Conservation (phyloP, 768 basidiomycete species). For the Hysterangium stoloniferum region DNA sequence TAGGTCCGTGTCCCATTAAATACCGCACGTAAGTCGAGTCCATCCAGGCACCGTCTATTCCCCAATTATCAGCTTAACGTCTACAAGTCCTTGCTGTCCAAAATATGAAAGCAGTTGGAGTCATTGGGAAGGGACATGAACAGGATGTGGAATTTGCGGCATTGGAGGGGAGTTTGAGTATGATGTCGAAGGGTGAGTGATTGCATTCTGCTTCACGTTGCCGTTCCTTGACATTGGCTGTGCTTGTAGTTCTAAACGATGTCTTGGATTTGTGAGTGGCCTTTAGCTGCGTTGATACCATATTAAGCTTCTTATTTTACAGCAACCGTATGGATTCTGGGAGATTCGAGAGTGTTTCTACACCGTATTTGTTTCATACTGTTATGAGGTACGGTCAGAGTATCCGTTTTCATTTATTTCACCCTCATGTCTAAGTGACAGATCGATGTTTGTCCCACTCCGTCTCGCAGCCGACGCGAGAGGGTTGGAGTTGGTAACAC, state of each 20-base stretch:
- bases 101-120: conserved; percentile 34
- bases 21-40: conserved; percentile 28
- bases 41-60: too few relatives aligned
- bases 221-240: not conserved
- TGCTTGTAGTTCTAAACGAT: conserved; percentile 29
- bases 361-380: conserved; percentile 34
- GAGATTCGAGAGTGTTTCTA: conserved; percentile 33
- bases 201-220: not conserved
- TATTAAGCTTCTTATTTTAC: not conserved
- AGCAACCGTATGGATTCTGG: conserved; percentile 33
- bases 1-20: conserved; percentile 44
- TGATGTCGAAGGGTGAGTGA: conserved; percentile 31
- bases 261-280: conserved; percentile 27
- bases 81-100: conserved; percentile 33
- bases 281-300: not conserved
- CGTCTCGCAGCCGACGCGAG: conserved; percentile 20
- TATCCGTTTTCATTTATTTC: not conserved
- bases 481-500: conserved; percentile 19
- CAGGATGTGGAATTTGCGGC: conserved; percentile 38
- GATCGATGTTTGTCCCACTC: conserved; percentile 31
- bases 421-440: conserved; percentile 28
- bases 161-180: conserved; percentile 28
- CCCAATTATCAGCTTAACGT: not conserved
- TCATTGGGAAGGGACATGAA: conserved; percentile 27
- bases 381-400: conserved; percentile 1